Percentiles rank a stretch among this genome's conserved stretches.
Evolutionary conservation across 768 basidiomycete species (phyloP).

Genomic region (Gautieria morchelliformis): DNA sequence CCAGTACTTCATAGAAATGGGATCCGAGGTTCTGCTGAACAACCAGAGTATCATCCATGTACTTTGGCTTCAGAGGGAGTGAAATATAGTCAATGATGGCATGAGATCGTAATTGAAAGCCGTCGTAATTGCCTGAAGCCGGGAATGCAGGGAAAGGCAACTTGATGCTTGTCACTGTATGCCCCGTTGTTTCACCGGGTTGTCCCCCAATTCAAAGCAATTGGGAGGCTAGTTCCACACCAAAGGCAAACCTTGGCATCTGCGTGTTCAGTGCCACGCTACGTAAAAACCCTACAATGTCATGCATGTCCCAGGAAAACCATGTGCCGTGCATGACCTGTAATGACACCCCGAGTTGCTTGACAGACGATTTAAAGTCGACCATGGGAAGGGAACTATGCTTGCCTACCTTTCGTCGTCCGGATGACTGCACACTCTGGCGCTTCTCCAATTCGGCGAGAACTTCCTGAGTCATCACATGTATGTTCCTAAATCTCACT

Average conservation of each 20-base stretch:
- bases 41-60: constrained; percentile 74
- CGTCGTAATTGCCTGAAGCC: constrained; percentile 49
- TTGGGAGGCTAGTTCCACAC: constrained; percentile 55
- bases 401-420: constrained; percentile 14
- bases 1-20: constrained; percentile 74
- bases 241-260: constrained; percentile 32
- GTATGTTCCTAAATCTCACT: constrained; percentile 27
- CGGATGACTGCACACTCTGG: constrained; percentile 27
- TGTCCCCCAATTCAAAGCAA: constrained; percentile 40
- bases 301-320: constrained; percentile 63
- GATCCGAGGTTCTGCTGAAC: constrained; percentile 87
- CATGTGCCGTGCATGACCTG: constrained; percentile 87
- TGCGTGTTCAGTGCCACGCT: constrained; percentile 26
- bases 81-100: constrained; percentile 60
- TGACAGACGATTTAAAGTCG: constrained; percentile 45
- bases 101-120: constrained; percentile 38
- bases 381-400: constrained; percentile 17
- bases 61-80: constrained; percentile 66
- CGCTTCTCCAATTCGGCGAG: constrained; percentile 50
- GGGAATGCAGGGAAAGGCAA: constrained; percentile 58
- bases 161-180: constrained; percentile 32
- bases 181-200: constrained; percentile 28
- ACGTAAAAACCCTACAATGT: constrained; percentile 38
- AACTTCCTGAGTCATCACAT: constrained; percentile 54
- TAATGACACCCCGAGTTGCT: constrained; percentile 47